These are phyloP conservation scores for Claviceps sp. DNA, from an alignment of 2,329 filamentous ascomycete genomes.

Conservation along the genomic window DNA sequence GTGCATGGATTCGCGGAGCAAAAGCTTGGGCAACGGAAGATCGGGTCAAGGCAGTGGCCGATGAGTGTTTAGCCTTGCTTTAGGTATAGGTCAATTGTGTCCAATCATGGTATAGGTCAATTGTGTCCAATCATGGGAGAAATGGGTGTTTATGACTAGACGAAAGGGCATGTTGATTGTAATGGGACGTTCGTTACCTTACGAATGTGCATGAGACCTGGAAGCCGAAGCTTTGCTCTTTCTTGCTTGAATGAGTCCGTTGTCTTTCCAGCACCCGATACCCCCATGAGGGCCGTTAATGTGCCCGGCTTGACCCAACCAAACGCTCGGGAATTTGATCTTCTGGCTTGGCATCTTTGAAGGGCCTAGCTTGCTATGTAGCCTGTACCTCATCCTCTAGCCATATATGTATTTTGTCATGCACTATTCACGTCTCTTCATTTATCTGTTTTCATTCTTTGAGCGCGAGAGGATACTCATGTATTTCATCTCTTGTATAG, in stretches of 20 bases:
- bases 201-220: no score
- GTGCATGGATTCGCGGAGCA: constrained; percentile 27
- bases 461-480: background rate
- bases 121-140: background rate
- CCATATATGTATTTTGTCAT: background rate
- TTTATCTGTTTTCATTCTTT: background rate
- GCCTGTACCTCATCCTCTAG: constrained; percentile 44
- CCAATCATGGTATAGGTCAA: background rate
- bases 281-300: constrained; percentile 64
- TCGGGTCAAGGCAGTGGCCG: constrained; percentile 32
- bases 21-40: constrained; percentile 31
- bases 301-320: constrained; percentile 80
- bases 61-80: constrained; percentile 26
- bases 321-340: constrained; percentile 56
- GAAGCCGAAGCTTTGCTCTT: background rate
- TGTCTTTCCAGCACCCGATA: constrained; percentile 34
- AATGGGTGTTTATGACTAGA: background rate
- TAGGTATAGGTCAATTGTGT: no score
- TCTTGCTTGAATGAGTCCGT: constrained; percentile 11
- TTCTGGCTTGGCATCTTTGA: constrained; percentile 74
- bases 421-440: background rate
- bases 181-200: background rate
- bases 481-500: background rate
- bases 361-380: constrained; percentile 54
- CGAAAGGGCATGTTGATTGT: background rate